Evolutionary conservation across 768 basidiomycete genomes (phyloP), one percentile per base, ranked within the genome.

Genomic region (Asterophora lycoperdoides): DNA sequence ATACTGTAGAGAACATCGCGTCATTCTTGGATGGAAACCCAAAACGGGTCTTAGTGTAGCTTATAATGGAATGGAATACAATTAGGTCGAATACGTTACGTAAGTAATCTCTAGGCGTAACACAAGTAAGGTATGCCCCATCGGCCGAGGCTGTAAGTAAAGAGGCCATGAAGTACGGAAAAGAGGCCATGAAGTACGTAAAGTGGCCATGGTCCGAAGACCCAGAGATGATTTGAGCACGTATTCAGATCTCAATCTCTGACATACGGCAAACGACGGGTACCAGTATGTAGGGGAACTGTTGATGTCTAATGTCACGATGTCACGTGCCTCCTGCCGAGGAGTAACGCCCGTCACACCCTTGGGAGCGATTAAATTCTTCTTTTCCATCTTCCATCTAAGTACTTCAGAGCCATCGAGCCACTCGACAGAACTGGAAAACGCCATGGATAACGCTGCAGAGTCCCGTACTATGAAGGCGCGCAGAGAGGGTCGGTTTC

Each of bases 381-480:
- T 52, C 48, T 41, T 66, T 63, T 59, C 57, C 64, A 61, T 59
- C 64, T 59, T 49, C 49, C 61, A 64, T 60, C 61, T 50, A n/a
- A n/a, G n/a, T n/a, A 46, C 53, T 57, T 56, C 59, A 56, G 43
- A 44, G 49, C 30, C 52, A 56, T 52, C 46, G 54, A 52, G 52
- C 59, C 49, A 58, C 60, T 59, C 44, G 55, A 58, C 50, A 55
- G 48, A 56, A 41, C 50, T 50, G 45, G 23, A 56, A 32, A 45
- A 41, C 49, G 61, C 56, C 56, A 78, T 76, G 76, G 75, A 76
- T 52, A 58, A 52, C 55, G 57, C 62, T 50, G 53, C 66, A 53
- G 81, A 84, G 60, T 81, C 81, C 58, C 83, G 84, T 64, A 84
- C 82, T 23, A 80, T 78, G 76, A 83, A 86, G 67, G 78, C 81